Base-by-base conservation (phyloP, 306 rosid genomes). In the Inga laurina region DNA sequence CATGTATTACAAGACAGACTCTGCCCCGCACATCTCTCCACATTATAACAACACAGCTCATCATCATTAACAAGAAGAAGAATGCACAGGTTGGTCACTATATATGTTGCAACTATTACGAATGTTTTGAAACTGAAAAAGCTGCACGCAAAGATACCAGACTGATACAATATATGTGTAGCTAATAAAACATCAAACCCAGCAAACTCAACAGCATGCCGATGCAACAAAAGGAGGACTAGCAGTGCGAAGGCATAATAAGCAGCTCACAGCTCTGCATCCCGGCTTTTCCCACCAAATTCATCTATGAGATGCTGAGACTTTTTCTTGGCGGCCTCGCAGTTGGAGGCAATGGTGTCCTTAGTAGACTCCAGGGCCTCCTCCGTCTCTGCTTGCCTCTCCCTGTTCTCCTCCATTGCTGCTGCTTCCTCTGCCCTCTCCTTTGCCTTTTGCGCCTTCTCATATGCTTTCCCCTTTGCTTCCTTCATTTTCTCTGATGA, bases 181-280 rank as follows among this genome's bases (percentile, higher is more conserved):
- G 52, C 69, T 37, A 32, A 43, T 37, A n/a, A 54, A 7, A 14
- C 34, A 2, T 69, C 37, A 57, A 62, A 46, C 15, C 78, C 66
- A 77, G 4, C 11, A 3, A 18, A 5, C n/a, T 11, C 15, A 54
- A 18, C 65, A 61, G 45, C 11, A 2, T 5, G 66, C 18, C 82
- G 24, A 32, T n/a, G 3, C 43, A 84, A 27, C 43, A 45, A 0
- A 75, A 62, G 18, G 46, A 54, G 24, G 61, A 54, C 21, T 71
- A 19, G 19, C 70, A 68, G 81, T 45, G 37, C 30, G 75, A 48
- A 22, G 56, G 59, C 22, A 16, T 18, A 57, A 68, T n/a, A 2
- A 73, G 10, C 45, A 80, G 14, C 46, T 91, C 80, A 93, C 71
- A 93, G 95, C 88, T 91, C 97, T 52, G 89, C 89, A 75, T 90